These are phyloP conservation scores for Obelidium mucronatum DNA, from an alignment of 192 early-diverging fungal species.

Conservation along the genomic window DNA sequence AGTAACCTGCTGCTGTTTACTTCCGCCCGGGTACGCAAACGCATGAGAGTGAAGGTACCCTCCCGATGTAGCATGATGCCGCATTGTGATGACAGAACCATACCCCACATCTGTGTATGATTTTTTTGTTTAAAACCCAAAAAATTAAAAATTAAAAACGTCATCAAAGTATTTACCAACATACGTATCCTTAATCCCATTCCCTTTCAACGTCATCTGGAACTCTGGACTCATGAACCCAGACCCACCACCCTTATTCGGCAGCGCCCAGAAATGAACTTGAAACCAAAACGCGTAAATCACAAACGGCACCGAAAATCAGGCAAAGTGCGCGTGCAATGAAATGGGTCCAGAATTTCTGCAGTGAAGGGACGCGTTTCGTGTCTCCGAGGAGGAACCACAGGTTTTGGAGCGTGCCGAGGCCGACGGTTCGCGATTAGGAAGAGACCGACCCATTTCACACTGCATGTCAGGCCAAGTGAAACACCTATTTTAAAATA, in stretches of 20 bases:
- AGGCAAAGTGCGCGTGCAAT: slow-evolving; percentile 55
- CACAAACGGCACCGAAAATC: slow-evolving; percentile 52
- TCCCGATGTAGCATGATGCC: slow-evolving; percentile 75
- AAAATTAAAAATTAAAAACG: no score
- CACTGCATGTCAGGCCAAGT: slow-evolving; percentile 54
- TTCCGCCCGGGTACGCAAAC: slow-evolving; percentile 71
- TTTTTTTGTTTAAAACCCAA: no score
- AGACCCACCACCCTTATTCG: slow-evolving; percentile 41
- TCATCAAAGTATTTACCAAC: no score
- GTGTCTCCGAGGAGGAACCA: slow-evolving; percentile 56
- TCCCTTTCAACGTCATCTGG: slow-evolving; percentile 53
- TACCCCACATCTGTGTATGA: slow-evolving; percentile 63
- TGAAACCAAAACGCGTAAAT: slow-evolving; percentile 54
- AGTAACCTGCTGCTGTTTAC: slow-evolving; percentile 75
- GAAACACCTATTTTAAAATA: slow-evolving; percentile 36
- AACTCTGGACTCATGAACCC: slow-evolving; percentile 66
- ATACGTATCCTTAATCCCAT: slow-evolving; percentile 41
- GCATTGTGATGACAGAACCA: slow-evolving; percentile 65
- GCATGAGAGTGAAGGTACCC: slow-evolving; percentile 80
- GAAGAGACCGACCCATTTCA: slow-evolving; percentile 66
- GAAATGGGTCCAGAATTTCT: slow-evolving; percentile 51
- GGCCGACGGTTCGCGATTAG: slow-evolving; percentile 56
- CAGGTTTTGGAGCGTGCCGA: slow-evolving; percentile 55
- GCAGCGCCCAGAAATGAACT: slow-evolving; percentile 53
- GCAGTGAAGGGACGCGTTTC: slow-evolving; percentile 16